Base-by-base conservation (phyloP, 2,329 filamentous ascomycete species). In the Calonectria ilicicola region DNA sequence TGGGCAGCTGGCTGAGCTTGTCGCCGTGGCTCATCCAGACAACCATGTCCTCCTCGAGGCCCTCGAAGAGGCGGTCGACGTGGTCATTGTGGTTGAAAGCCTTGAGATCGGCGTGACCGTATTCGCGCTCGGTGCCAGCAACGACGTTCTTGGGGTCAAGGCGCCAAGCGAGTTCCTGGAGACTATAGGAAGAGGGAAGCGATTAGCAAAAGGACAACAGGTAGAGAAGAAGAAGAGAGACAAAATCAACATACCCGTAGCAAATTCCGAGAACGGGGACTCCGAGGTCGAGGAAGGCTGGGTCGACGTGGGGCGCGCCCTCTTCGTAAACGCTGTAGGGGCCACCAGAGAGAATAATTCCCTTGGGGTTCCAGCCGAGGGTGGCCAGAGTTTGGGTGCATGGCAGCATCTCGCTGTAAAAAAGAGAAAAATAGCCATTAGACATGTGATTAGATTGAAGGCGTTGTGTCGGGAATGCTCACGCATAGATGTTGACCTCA, bases 1-100 rank as follows among this genome's bases (percentile, higher is more conserved):
- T 86, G 10, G 96, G 96, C 46, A 98, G 87, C 68, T 89, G 86
- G 46, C 89, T 89, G 14, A 98, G 90, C 88, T 98, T 98, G 85
- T 98, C 95, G 71, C 92, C 93, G 83, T 98, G 96, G 77, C 91
- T 94, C 96, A 98, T 98, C 89, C 91, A 96, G 17, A 94, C 82
- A 71, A 93, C 89, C 79, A 94, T 88, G 65, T 91, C 86, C 73
- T 94, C 92, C 72, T 92, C 93, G 14, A 98, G 81, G 19, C 92
- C 94, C 32, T 91, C 88, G 83, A 98, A 98, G 26, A 98, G 91
- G 60, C 90, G 89, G 82, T 98, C 93, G 77, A 94, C 92, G 80
- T 95, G 92, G 60, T 86, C 83, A 75, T 87, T 85, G 27, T 68
- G 74, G 56, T 21, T 77, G 70, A 23, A 51, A 51, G 26, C 23